phyloP scores from a whole-genome alignment of 352 stramenopile genomes.

The Plasmopara muralis region DNA sequence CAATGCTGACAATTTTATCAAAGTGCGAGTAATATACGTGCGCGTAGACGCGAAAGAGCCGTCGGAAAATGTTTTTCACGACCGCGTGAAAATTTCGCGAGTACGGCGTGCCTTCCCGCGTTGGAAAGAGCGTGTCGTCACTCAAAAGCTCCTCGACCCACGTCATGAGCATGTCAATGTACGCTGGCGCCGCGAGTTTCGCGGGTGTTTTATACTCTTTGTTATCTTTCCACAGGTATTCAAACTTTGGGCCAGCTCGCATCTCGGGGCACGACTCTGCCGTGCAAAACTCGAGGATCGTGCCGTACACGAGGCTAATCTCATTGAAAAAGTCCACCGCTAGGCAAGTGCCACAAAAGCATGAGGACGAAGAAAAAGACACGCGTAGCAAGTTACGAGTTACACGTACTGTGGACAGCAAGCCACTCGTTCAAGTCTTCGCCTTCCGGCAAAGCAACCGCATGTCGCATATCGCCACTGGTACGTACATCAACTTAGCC shows the following conservation, averaged over 20 bases:
- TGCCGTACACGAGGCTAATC: slow-evolving; percentile 90
- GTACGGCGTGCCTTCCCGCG: slow-evolving; percentile 59
- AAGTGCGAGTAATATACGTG: slow-evolving; percentile 97
- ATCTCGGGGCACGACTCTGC: slow-evolving; percentile 60
- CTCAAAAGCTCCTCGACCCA: slow-evolving; percentile 89
- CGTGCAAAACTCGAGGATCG: slow-evolving; percentile 80
- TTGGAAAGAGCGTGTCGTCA: slow-evolving; percentile 72
- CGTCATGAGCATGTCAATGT: slow-evolving; percentile 90
- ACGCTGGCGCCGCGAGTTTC: slow-evolving; percentile 77
- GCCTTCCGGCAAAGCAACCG: slow-evolving; percentile 51
- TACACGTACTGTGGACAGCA: slow-evolving; percentile 76
- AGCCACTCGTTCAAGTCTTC: slow-evolving; percentile 92
- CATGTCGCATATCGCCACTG: slow-evolving; percentile 62
- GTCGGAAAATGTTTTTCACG: slow-evolving; percentile 91
- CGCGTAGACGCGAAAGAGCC: slow-evolving; percentile 95
- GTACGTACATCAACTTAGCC: slow-evolving; percentile 4
- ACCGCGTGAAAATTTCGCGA: slow-evolving; percentile 74
- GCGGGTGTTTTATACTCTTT: slow-evolving; percentile 64
- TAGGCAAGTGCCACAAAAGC: slow-evolving; percentile 16
- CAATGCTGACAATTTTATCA: slow-evolving; percentile 90
- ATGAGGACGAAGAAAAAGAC: neutral
- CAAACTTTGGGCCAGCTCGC: slow-evolving; percentile 78
- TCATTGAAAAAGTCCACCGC: slow-evolving; percentile 94
- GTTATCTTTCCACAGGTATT: slow-evolving; percentile 86
- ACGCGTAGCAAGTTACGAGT: neutral